Conservation (phyloP, 306 rosid species). For the Cucurbita moschata region DNA sequence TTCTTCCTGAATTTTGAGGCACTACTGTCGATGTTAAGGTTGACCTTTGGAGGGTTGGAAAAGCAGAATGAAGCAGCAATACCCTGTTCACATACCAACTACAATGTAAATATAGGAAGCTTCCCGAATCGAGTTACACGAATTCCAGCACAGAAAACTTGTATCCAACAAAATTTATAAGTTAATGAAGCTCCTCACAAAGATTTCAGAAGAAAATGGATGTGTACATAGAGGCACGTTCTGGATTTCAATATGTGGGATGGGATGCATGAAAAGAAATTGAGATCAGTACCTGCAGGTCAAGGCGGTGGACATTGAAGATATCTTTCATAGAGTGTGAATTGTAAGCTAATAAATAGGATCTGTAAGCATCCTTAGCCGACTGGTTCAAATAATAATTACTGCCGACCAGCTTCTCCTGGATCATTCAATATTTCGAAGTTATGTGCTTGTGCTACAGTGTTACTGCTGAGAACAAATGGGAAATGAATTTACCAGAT, state of each 20-base stretch:
- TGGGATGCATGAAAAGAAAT: no score
- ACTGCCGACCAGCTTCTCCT: slow-evolving; percentile 70
- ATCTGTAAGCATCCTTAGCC: slow-evolving; percentile 83
- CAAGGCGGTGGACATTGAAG: slow-evolving; percentile 77
- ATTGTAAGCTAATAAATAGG: slow-evolving; percentile 69
- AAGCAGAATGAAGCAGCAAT: slow-evolving; percentile 78
- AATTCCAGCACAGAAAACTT: background rate
- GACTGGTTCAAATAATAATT: slow-evolving; percentile 55
- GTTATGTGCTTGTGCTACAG: background rate
- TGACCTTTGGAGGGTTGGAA: slow-evolving; percentile 76
- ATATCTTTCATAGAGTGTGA: slow-evolving; percentile 93
- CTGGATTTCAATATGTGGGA: no score
- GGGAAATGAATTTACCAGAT: slow-evolving; percentile 39
- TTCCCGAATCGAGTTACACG: background rate
- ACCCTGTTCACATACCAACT: slow-evolving; percentile 36
- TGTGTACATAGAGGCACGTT: no score
- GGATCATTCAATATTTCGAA: slow-evolving; percentile 11
- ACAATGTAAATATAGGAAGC: background rate
- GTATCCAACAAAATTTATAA: background rate
- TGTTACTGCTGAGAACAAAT: background rate
- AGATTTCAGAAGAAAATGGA: background rate
- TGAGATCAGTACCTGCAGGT: slow-evolving; percentile 43
- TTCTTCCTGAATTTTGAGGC: slow-evolving; percentile 68
- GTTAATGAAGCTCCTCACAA: background rate
- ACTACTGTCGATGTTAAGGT: slow-evolving; percentile 59